Evolutionary conservation across 306 rosid genomes (phyloP).

Genomic region (Benincasa hispida): DNA sequence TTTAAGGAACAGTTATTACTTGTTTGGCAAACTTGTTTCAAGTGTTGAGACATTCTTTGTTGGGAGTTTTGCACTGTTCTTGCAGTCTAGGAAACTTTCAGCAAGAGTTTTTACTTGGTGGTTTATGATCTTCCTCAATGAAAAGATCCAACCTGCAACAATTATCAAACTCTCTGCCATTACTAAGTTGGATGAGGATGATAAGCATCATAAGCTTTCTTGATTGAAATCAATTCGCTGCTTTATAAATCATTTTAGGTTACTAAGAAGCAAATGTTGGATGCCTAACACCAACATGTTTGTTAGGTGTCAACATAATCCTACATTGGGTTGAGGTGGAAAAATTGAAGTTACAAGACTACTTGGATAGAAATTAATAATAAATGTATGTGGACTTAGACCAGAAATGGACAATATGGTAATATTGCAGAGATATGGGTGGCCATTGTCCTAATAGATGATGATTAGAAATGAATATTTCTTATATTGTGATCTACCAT

Average conservation of each 20-base stretch:
- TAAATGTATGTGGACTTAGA: neutral
- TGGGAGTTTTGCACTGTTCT: neutral
- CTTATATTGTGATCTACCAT: neutral
- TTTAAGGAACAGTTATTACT: neutral
- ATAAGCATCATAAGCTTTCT: neutral
- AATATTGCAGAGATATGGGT: neutral
- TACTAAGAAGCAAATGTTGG: neutral
- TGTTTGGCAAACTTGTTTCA: neutral
- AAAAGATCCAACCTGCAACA: neutral
- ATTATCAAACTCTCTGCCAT: neutral
- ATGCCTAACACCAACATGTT: neutral
- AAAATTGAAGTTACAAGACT: neutral
- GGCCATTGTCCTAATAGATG: neutral
- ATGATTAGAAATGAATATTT: neutral
- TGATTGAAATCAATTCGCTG: neutral
- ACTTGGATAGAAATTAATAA: neutral
- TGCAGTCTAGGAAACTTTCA: neutral
- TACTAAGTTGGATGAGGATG: neutral
- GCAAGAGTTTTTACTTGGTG: neutral
- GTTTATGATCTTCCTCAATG: neutral
- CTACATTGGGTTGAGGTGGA: neutral
- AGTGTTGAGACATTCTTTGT: neutral
- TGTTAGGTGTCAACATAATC: neutral
- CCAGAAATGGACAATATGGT: neutral
- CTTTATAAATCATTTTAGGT: neutral